Evolutionary conservation across 805 yeast genomes (phyloP).

Genomic region (Teunomyces aglyptinius): DNA sequence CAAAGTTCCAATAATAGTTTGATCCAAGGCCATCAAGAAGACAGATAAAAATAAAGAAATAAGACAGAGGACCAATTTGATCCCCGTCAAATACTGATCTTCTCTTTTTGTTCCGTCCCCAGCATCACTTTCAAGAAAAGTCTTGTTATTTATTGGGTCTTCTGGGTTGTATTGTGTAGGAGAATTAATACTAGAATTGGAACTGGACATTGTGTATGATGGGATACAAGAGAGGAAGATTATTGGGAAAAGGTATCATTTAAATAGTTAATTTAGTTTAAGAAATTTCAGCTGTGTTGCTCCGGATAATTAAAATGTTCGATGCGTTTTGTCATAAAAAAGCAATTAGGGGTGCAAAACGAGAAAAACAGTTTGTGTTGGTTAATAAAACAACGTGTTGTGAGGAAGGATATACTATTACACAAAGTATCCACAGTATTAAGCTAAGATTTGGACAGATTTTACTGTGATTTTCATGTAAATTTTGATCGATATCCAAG

Average conservation of each 20-base stretch:
- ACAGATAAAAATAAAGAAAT: conserved; percentile 27
- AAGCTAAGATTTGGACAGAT: no score
- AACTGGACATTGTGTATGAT: neutral
- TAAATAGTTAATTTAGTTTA: neutral
- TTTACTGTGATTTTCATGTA: no score
- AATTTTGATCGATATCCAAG: no score
- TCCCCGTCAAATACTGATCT: conserved; percentile 36
- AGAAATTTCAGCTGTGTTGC: neutral
- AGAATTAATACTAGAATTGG: neutral
- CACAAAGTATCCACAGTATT: no score
- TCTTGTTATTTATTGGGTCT: neutral
- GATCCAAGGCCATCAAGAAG: conserved; percentile 38
- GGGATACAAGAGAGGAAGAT: neutral
- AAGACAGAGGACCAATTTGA: conserved; percentile 23
- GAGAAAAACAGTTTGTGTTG: no score
- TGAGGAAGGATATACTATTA: no score
- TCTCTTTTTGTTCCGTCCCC: conserved; percentile 42
- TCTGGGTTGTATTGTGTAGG: neutral
- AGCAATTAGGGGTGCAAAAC: no score
- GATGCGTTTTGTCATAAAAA: no score
- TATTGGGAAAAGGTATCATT: neutral
- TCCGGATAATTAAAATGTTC: neutral
- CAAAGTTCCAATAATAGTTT: conserved; percentile 37
- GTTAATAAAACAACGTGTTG: no score
- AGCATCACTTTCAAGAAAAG: conserved; percentile 38